Percentiles rank a stretch among this genome's conserved stretches.
Evolutionary conservation across 306 rosid genomes (phyloP).

Genomic region (Oemleria cerasiformis): DNA sequence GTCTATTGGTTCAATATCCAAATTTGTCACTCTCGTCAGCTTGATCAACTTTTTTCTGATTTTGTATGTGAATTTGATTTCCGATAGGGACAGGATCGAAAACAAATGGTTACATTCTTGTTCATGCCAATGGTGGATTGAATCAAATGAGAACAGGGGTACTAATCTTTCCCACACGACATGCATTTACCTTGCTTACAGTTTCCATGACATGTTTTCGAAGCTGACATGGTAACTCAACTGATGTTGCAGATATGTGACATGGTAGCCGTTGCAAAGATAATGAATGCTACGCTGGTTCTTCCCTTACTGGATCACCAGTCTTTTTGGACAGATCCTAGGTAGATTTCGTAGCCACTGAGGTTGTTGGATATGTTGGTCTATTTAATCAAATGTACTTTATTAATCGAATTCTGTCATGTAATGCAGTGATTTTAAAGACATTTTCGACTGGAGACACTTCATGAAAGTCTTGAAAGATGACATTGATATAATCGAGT

Average conservation of each 20-base stretch:
- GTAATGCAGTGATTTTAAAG: constrained; percentile 76
- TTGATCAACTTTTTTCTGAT: constrained; percentile 1
- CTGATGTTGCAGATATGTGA: constrained; percentile 79
- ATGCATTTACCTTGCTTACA: background rate
- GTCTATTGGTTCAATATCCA: constrained; percentile 17
- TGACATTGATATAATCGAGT: constrained; percentile 71
- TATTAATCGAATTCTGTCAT: background rate
- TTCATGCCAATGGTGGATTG: constrained; percentile 98
- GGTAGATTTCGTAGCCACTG: constrained; percentile 38
- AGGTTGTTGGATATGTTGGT: background rate
- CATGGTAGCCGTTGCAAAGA: constrained; percentile 97
- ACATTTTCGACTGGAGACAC: constrained; percentile 94
- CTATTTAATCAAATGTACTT: background rate
- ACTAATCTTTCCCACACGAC: constrained; percentile 7
- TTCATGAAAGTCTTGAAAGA: constrained; percentile 70
- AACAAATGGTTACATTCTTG: constrained; percentile 82
- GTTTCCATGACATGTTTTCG: background rate
- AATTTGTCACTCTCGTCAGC: background rate
- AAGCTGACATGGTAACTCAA: constrained; percentile 25
- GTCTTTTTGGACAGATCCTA: constrained; percentile 98
- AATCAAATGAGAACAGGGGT: constrained; percentile 99
- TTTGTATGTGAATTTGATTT: background rate
- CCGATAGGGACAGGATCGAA: constrained; percentile 44
- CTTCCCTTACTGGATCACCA: constrained; percentile 93
- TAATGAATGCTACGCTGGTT: constrained; percentile 92